Evolutionary conservation across 1,284 basidiomycete species (phyloP).

Genomic region (Cutaneotrichosporon dermatis): DNA sequence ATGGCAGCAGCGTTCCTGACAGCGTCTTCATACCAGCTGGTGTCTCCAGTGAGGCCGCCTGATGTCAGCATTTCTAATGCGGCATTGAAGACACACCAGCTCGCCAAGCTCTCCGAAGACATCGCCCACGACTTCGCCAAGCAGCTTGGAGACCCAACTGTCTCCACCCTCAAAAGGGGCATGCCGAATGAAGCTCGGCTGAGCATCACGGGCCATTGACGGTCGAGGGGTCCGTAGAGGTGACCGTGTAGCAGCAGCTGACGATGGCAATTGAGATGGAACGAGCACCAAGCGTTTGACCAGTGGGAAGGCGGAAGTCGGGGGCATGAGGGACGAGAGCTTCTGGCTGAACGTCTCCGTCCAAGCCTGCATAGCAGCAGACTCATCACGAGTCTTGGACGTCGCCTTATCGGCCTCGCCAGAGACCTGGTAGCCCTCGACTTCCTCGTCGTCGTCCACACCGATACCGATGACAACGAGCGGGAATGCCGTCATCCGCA

Average conservation of each 20-base stretch:
- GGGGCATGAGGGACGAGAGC: conserved; percentile 50
- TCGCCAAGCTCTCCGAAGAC: conserved; percentile 75
- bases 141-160: conserved; percentile 69
- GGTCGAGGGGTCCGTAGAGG: not conserved
- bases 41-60: conserved; percentile 49
- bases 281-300: conserved; percentile 51
- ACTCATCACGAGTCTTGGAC: not conserved
- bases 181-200: conserved; percentile 14
- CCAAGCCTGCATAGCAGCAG: conserved; percentile 5
- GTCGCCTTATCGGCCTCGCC: not conserved
- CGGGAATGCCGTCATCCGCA: conserved; percentile 39
- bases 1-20: conserved; percentile 45
- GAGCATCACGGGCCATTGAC: not conserved
- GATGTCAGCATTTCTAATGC: not conserved
- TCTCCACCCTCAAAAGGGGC: conserved; percentile 34
- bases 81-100: conserved; percentile 48
- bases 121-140: conserved; percentile 79
- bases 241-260: not conserved
- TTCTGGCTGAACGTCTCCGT: conserved; percentile 33
- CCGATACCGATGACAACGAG: conserved; percentile 43
- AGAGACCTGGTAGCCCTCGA: conserved; percentile 2
- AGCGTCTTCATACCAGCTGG: conserved; percentile 45
- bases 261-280: conserved; percentile 51
- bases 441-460: conserved; percentile 21
- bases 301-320: conserved; percentile 66